phyloP scores from a whole-genome alignment of 441 rosid genomes.

The Rhodomyrtus psidioides region DNA sequence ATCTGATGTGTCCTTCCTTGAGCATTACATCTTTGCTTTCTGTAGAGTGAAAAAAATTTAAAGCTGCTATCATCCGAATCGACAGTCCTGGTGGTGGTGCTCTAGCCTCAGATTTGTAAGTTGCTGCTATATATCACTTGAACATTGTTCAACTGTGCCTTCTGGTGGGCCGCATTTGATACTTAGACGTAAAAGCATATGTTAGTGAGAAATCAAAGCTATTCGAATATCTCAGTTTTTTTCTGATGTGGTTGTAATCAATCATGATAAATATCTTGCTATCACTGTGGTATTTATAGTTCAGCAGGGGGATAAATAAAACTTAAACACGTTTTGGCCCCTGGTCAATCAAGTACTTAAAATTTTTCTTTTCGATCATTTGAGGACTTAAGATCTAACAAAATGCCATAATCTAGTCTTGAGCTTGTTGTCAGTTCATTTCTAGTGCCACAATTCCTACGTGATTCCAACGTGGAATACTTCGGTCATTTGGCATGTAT shows the following conservation, averaged over 20 bases:
- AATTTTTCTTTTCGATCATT: neutral
- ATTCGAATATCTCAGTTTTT: neutral
- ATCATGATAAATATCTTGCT: neutral
- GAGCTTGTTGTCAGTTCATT: neutral
- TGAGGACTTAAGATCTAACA: neutral
- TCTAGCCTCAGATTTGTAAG: slow-evolving; percentile 99
- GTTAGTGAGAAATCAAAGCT: neutral
- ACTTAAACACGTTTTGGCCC: too few relatives aligned
- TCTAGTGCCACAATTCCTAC: neutral
- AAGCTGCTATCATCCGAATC: slow-evolving; percentile 86
- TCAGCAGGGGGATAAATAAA: neutral
- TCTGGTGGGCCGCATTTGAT: neutral
- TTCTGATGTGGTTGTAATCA: neutral
- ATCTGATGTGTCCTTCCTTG: neutral
- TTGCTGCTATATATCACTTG: slow-evolving; percentile 5
- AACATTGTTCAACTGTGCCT: neutral
- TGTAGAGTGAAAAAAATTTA: slow-evolving; percentile 66
- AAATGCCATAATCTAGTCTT: neutral
- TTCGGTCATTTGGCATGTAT: neutral
- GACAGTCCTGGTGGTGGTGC: slow-evolving; percentile 99
- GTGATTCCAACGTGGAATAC: neutral
- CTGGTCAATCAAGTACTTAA: neutral
- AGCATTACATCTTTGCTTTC: neutral
- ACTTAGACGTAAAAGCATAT: neutral
- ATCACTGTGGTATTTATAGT: neutral